Percentiles rank a stretch among this genome's conserved stretches.
Conservation (phyloP, 148 eudicot genomes). For the Drosera capensis region DNA sequence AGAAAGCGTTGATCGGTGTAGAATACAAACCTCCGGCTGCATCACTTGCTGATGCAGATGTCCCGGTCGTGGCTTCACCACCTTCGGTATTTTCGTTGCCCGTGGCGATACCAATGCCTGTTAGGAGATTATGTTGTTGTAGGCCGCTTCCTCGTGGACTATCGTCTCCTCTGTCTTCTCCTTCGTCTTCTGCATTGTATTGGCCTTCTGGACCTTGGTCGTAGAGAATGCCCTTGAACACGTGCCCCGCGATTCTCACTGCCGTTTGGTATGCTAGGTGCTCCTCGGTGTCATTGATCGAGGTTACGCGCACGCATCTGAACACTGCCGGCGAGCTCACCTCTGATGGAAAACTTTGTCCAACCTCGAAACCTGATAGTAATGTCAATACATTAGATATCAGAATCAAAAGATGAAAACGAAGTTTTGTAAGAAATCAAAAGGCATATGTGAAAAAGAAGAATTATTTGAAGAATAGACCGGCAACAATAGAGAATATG, state of each 20-base stretch:
- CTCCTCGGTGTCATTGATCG: constrained; percentile 59
- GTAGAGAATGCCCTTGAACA: constrained; percentile 89
- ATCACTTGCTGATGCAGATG: no score
- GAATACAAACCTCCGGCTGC: no score
- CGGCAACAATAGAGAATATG: no score
- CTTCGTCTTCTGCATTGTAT: background rate
- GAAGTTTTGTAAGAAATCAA: no score
- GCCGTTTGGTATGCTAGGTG: constrained; percentile 82
- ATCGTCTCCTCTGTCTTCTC: background rate
- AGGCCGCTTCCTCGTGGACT: constrained; percentile 1
- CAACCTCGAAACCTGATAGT: constrained; percentile 49
- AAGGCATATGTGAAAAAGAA: no score
- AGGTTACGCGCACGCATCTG: constrained; percentile 66
- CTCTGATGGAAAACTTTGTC: constrained; percentile 58
- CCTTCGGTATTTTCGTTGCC: no score
- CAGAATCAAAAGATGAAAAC: background rate
- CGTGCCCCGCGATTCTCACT: constrained; percentile 73
- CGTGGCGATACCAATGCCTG: background rate
- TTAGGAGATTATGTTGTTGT: background rate
- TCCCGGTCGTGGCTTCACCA: constrained; percentile 6
- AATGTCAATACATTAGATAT: no score
- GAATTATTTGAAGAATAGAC: no score
- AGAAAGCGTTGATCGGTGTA: constrained; percentile 52
- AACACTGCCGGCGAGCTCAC: constrained; percentile 61
- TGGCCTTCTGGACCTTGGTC: constrained; percentile 61